phyloP scores from a whole-genome alignment of 176 grass and related monocot species.

The Oryza brachyantha region DNA sequence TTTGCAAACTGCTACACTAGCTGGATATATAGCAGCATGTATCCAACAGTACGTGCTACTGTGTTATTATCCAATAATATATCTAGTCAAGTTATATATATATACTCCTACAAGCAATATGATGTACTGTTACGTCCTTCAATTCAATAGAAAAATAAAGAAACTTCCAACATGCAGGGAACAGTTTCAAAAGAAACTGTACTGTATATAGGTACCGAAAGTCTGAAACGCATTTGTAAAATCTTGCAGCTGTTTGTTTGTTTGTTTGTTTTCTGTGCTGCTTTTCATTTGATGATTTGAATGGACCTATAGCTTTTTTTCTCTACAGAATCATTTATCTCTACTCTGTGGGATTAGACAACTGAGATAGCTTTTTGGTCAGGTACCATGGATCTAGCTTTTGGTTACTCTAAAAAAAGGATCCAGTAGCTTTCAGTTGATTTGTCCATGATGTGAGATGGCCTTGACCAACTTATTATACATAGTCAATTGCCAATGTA shows the following conservation, averaged over 20 bases:
- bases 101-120: too few relatives aligned
- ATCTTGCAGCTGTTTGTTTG: neutral
- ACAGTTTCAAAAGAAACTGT: neutral
- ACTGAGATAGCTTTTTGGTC: slow-evolving; percentile 46
- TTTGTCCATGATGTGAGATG: slow-evolving; percentile 40
- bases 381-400: slow-evolving; percentile 51
- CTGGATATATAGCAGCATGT: neutral
- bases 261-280: neutral
- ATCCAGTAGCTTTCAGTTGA: slow-evolving; percentile 54
- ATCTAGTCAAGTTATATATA: neutral
- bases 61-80: neutral
- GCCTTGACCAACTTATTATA: slow-evolving; percentile 27
- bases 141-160: neutral
- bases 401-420: slow-evolving; percentile 22
- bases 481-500: slow-evolving; percentile 35
- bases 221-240: neutral
- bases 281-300: neutral
- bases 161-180: neutral
- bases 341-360: slow-evolving; percentile 35
- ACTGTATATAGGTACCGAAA: neutral
- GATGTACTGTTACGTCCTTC: neutral
- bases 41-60: neutral
- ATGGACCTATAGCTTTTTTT: neutral
- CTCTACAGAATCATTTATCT: neutral
- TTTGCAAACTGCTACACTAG: neutral